Base-by-base conservation (phyloP, 1,284 basidiomycete species). In the Marasmius fiardii region DNA sequence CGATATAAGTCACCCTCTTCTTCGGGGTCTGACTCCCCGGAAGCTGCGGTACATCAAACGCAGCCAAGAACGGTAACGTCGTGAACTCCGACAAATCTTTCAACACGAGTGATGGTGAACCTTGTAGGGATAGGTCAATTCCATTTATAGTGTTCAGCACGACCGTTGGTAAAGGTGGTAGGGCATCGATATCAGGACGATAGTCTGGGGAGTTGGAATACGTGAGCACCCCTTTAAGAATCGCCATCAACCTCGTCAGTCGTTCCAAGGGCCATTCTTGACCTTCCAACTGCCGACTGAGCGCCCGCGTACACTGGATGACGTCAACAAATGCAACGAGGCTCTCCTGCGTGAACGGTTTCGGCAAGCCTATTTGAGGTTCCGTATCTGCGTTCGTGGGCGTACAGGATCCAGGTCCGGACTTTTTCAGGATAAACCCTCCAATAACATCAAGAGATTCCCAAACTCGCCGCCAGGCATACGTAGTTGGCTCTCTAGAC, bases 181-280 rank as follows among this genome's bases (percentile, higher is more conserved):
- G 74, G 39, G 76, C 73, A 65, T 98, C 94, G 48, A 93, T 79
- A 66, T 99, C 95, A 4, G 90, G 87, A 48, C 92, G 78, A 67
- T 92, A 95, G 66, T 96, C 93, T 3, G 88, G 86, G 1, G 92
- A 95, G 56, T 78, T 78, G 1, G 85, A 75, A 67, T 97, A 98
- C 0, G 89, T 91, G 58, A 96, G 74, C 48, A 92, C 81, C 4
- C 83, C 84, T 75, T 93, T 93, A 53, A 96, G 71, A 49, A 95
- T 88, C 12, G 73, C 73, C 76, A 95, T 86, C 39, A 98, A 73
- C 11, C 83, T 77, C 2, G 78, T 78, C 43, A 93, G 72, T 26
- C 85, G 79, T 16, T 79, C 73, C 18, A 92, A 67, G 24, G 78
- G 69, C 89, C 84, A 91, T 64, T 87, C 88, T n/a, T 60, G 68